Base-by-base conservation (phyloP, 352 stramenopile genomes). In the Globisporangium viniferum region DNA sequence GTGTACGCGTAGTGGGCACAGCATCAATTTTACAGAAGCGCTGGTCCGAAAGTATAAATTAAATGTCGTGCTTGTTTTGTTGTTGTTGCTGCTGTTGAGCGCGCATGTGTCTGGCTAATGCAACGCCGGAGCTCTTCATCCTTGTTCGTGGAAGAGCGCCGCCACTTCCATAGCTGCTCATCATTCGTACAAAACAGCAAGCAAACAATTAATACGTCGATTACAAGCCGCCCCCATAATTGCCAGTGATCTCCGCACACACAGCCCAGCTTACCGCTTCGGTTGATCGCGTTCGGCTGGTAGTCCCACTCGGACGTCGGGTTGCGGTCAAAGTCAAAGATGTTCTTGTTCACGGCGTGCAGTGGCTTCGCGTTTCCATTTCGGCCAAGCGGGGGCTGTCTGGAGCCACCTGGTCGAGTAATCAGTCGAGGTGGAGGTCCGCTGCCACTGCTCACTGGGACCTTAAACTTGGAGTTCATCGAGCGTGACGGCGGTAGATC, bases 301-400 rank as follows among this genome's bases (percentile, higher is more conserved):
- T 91, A 91, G 14, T 68, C 64, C 84, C 84, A 92, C 55, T 91
- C 75, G 24, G 77, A 89, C 24, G 84, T 90, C 18, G 84, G 81
- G 48, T 82, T 78, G 29, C 73, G 74, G 8, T 60, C 75, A 54
- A 92, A 92, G 57, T 92, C 79, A 36, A 92, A 81, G 12, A 62
- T 35, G 36, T 68, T 69, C 22, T 36, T 63, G 9, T 51, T 46
- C 27, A 24, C 35, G 31, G 51, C 29, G 33, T 48, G 56, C 10
- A 64, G 48, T 24, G 69, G 55, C 18, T 46, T 68, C 15, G 60
- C 15, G 41, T 27, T 22, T 10, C 8, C 58, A 35, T 5, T 14
- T 54, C 58, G 53, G 0, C 46, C 29, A 10, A 24, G 39, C 64
- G 51, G 18, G 44, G 44, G 66, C 63, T 66, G 62, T 67, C 64